Percentiles rank a stretch among this genome's conserved stretches.
Conservation (phyloP, 495 filamentous ascomycete species). For the Glonium stellatum region DNA sequence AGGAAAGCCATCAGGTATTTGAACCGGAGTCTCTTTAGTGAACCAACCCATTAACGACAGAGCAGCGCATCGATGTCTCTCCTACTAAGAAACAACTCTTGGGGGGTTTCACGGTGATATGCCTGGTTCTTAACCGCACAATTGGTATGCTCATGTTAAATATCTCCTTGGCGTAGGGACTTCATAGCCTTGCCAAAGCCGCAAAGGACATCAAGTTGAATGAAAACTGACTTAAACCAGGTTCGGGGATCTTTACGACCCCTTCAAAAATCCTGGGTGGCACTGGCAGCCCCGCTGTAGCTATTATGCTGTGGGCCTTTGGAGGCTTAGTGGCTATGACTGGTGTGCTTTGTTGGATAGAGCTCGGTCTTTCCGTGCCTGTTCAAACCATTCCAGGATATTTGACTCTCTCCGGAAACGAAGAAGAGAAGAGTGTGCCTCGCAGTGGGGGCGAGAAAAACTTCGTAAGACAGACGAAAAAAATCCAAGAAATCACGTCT, state of each 20-base stretch:
- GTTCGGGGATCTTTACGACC: constrained; percentile 16
- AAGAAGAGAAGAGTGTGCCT: constrained; percentile 32
- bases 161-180: no score
- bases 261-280: constrained; percentile 34
- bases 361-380: constrained; percentile 43
- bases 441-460: constrained; percentile 48
- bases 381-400: constrained; percentile 9
- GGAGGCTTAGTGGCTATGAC: constrained; percentile 35
- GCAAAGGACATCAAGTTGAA: no score
- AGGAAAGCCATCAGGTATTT: no score
- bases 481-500: background rate
- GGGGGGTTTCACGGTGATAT: constrained; percentile 8
- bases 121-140: constrained; percentile 21
- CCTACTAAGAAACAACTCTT: constrained; percentile 5
- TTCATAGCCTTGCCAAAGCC: no score
- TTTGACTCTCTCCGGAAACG: constrained; percentile 29
- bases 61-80: constrained; percentile 1
- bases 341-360: constrained; percentile 38
- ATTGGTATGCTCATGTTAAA: constrained; percentile 8
- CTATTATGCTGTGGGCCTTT: constrained; percentile 38
- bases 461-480: constrained; percentile 38
- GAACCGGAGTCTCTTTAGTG: background rate
- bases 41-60: background rate
- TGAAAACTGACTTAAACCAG: no score
- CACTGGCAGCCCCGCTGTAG: constrained; percentile 36